Evolutionary conservation across 2,329 filamentous ascomycete genomes (phyloP), one percentile per base, ranked within the genome.

Genomic region (Cladophialophora exuberans): DNA sequence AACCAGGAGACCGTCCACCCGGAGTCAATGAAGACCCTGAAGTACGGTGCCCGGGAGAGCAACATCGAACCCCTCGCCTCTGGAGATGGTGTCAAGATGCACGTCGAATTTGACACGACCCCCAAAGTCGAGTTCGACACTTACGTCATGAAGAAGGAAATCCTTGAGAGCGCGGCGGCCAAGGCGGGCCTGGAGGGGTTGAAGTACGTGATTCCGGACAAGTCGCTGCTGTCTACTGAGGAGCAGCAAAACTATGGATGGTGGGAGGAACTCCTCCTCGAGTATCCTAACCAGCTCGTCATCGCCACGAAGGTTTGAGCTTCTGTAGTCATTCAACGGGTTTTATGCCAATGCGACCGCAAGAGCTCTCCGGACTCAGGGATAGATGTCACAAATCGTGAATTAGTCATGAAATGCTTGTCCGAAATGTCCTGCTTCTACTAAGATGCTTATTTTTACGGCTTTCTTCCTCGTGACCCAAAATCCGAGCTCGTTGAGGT

Each of bases 1-100:
- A 60, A 50, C 23, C 64, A 63, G n/a, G 60, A 64, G 13, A 52
- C 11, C 17, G 23, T 46, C 22, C 50, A 52, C 6, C 50, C 39
- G n/a, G 42, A 46, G 31, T 45, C 39, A 3, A 38, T 52, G 39
- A 44, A 52, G 42, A 44, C 39, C 10, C 39, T 44, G 17, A 52
- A 46, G 30, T 52, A 52, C 17, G 50, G 50, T n/a, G 42, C 50
- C 15, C 25, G 18, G 13, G 50, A 52, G 23, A 45, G 22, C 28
- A 46, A 46, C 20, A 18, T 52, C 15, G 17, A 30, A 22, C 15
- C 11, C 7, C 31, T 52, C 3, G n/a, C 39, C 10, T 35, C 26
- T 20, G 50, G 50, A 11, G 50, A 52, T 39, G 46, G 46, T n/a
- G 31, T 38, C 33, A 50, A 39, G 46, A 50, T 50, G 46, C 46